Evolutionary conservation across 805 yeast species (phyloP), one percentile per base, ranked within the genome.

Genomic region (Maudiozyma bulderi): DNA sequence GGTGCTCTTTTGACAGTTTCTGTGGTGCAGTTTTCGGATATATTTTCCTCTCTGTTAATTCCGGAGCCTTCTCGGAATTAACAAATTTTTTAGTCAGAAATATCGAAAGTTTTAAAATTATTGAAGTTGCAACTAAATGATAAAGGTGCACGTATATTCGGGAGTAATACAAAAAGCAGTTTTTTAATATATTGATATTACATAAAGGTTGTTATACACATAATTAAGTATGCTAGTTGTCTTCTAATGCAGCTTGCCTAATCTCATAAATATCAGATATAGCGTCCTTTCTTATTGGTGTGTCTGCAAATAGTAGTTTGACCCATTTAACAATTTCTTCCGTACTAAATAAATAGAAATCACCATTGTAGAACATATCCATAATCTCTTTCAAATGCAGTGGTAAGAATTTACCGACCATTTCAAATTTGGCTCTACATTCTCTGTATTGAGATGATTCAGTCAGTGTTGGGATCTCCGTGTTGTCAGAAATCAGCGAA

Each of bases 201-300:
- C 37, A 34, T 34, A 34, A 11, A 10, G 2, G 40, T 38, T 40
- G 39, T 15, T 35, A 9, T 32, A 32, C 13, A 11, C 34, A 32
- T 32, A 32, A 32, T 32, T 35, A 15, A 8, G 10, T 3, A 26
- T 29, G 26, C 26, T 40, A 35, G 32, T 38, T 34, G 37, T 54
- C 61, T 13, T 53, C 65, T 0, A 74, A 77, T 13, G 86, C 76
- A 6, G 80, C 76, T 51, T 71, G 78, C 28, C 65, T 60, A 38
- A 71, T 67, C 43, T 71, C 75, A n/a, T 52, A 48, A 40, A 71
- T 67, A 37, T 71, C 75, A 15, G 57, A 56, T 46, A 70, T 68
- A 37, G 67, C 64, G 33, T 56, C 57, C 28, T 60, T 57, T 50
- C 72, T 67, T 26, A 66, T 46, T 13, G 62, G 60, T 10, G 73